Conservation (phyloP, 2,329 filamentous ascomycete genomes). For the Ilyonectria robusta region DNA sequence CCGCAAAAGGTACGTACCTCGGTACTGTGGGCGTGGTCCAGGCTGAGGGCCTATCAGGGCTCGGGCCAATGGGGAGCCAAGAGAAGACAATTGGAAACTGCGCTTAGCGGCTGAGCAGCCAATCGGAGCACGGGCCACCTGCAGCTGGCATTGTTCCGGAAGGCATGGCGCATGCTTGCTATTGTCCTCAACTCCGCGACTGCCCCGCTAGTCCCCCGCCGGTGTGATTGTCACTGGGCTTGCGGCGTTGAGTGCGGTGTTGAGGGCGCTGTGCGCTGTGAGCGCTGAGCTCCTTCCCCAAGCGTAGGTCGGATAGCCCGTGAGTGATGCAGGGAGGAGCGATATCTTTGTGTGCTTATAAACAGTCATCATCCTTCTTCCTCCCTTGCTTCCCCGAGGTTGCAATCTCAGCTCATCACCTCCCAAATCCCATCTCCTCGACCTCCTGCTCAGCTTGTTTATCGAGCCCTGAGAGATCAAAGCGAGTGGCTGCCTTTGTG, state of each 20-base stretch:
- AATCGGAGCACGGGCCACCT: conserved; percentile 40
- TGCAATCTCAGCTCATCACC: conserved; percentile 6
- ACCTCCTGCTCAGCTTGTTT: neutral
- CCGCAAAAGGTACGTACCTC: conserved; percentile 20
- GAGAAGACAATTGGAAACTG: conserved; percentile 31
- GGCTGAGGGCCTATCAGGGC: conserved; percentile 6
- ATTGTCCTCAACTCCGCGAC: conserved; percentile 24
- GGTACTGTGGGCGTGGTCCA: conserved; percentile 3
- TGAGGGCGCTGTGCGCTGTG: conserved; percentile 1
- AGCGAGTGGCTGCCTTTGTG: neutral
- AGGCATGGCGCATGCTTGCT: conserved; percentile 15
- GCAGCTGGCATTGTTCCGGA: conserved; percentile 39
- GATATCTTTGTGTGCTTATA: conserved; percentile 29
- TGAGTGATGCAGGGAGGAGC: conserved; percentile 18
- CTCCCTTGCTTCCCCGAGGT: conserved; percentile 2
- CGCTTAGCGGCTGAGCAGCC: conserved; percentile 40
- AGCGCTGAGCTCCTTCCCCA: conserved; percentile 10
- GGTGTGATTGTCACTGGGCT: neutral
- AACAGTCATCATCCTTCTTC: conserved; percentile 16
- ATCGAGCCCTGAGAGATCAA: neutral
- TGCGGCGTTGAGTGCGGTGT: neutral
- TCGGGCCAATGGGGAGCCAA: neutral
- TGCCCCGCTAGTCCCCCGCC: neutral
- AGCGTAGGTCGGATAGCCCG: conserved; percentile 3
- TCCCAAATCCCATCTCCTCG: neutral